Base-by-base conservation (phyloP, 441 rosid species). In the Aleurites moluccanus region DNA sequence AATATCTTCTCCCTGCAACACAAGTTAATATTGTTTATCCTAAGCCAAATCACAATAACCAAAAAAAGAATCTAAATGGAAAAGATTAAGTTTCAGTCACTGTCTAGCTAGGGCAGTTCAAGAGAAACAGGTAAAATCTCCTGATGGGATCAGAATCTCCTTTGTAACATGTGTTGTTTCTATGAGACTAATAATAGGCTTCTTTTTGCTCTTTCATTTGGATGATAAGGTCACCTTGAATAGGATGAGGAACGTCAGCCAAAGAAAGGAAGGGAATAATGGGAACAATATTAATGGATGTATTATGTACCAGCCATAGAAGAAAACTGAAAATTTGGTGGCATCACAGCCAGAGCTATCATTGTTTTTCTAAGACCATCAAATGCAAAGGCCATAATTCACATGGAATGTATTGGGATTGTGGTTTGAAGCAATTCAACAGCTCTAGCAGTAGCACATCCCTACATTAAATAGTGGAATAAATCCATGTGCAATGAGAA, bases 1-100 rank as follows among this genome's bases (percentile, higher is more conserved):
- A 30, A 91, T 75, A 82, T 95, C 95, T 85, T 90, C 91, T 53
- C 99, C 98, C 99, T 95, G 73, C 68, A 73, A 74, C 40, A 61
- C 13, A 47, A 60, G 38, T 71, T 66, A 79, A 75, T 65, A 66
- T 18, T 45, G 74, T 15, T 52, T 47, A 33, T 42, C 52, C 57
- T 28, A 47, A 72, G 3, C 55, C 23, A 33, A 67, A 44, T 27
- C 38, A 33, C 1, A 60, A 30, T 25, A 35, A n/a, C 35, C 45
- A 16, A 61, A 35, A 65, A 40, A 16, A 55, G 20, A 11, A 47
- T 55, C 14, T 1, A 38, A 23, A 60, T 4, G 10, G 7, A 14
- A 65, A 9, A 45, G 42, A 15, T n/a, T 27, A 20, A 20, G 52
- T 45, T 30, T 27, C 23, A 50, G 59, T 49, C 70, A 59, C 11